Percentiles rank a stretch among this genome's conserved stretches.
phyloP scores from a whole-genome alignment of 2,329 filamentous ascomycete species.

The Leptodontidium sp. region DNA sequence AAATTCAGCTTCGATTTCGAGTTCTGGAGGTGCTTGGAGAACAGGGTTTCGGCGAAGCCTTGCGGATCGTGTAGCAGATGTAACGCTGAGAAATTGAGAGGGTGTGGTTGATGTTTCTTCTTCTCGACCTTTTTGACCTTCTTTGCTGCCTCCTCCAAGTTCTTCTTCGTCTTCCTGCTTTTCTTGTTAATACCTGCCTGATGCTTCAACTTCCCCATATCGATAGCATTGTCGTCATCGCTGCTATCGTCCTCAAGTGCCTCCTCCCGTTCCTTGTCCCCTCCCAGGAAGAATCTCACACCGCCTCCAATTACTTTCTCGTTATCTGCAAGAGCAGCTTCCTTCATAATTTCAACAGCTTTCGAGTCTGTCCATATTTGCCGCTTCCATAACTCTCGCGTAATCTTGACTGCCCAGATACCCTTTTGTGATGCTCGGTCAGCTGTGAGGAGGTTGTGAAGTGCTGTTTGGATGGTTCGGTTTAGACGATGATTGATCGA shows the following conservation, averaged over 20 bases:
- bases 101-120: conserved; percentile 87
- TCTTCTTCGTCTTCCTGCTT: conserved; percentile 83
- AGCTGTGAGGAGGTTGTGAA: conserved; percentile 89
- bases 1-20: conserved; percentile 84
- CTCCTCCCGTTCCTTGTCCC: conserved; percentile 95
- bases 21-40: conserved; percentile 89
- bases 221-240: conserved; percentile 83
- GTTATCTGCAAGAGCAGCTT: conserved; percentile 86
- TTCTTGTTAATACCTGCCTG: conserved; percentile 96
- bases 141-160: conserved; percentile 81
- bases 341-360: conserved; percentile 98
- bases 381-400: conserved; percentile 93
- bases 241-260: conserved; percentile 77
- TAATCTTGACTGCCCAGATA: conserved; percentile 95
- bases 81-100: conserved; percentile 94
- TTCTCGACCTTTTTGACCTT: conserved; percentile 83
- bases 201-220: conserved; percentile 84
- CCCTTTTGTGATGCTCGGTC: conserved; percentile 87
- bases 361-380: conserved; percentile 96
- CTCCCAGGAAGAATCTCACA: conserved; percentile 93
- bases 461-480: conserved; percentile 88
- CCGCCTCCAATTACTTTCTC: conserved; percentile 91
- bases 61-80: conserved; percentile 95
- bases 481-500: conserved; percentile 92
- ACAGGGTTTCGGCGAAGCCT: conserved; percentile 88